Conservation (phyloP, 306 rosid genomes). For the Cicer pinnatifidum region DNA sequence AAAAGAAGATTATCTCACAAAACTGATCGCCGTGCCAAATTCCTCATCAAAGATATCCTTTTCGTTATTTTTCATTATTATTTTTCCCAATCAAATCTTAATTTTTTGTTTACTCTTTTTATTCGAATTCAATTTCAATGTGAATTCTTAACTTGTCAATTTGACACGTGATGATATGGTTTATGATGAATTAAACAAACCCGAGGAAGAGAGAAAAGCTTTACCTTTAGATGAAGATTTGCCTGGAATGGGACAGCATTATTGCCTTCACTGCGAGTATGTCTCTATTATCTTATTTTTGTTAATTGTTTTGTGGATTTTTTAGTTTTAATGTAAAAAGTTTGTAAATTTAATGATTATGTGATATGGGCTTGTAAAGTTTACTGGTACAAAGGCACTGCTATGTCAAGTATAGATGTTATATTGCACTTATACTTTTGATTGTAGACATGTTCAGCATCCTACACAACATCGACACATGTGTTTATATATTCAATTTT, state of each 20-base stretch:
- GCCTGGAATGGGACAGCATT: constrained; percentile 95
- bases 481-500: too few species aligned
- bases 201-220: constrained; percentile 50
- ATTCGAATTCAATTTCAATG: background rate
- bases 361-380: background rate
- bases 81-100: background rate
- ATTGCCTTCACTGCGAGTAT: constrained; percentile 89
- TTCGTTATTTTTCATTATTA: background rate
- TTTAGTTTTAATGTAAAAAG: background rate
- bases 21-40: constrained; percentile 71
- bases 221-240: constrained; percentile 86
- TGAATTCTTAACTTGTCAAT: constrained; percentile 56
- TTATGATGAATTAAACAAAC: constrained; percentile 61
- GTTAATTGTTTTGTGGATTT: background rate
- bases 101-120: background rate
- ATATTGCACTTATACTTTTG: too few species aligned
- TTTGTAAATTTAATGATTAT: background rate
- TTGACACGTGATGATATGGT: constrained; percentile 82
- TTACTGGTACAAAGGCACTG: background rate
- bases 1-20: constrained; percentile 88
- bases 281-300: constrained; percentile 6
- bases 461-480: too few species aligned
- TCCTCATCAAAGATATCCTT: constrained; percentile 79
- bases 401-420: background rate
- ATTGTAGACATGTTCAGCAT: too few species aligned